Percentiles rank a stretch among this genome's conserved stretches.
These are phyloP conservation scores for Plasmodium vinckei DNA, from an alignment of 169 alveolate genomes.

Conservation along the genomic window DNA sequence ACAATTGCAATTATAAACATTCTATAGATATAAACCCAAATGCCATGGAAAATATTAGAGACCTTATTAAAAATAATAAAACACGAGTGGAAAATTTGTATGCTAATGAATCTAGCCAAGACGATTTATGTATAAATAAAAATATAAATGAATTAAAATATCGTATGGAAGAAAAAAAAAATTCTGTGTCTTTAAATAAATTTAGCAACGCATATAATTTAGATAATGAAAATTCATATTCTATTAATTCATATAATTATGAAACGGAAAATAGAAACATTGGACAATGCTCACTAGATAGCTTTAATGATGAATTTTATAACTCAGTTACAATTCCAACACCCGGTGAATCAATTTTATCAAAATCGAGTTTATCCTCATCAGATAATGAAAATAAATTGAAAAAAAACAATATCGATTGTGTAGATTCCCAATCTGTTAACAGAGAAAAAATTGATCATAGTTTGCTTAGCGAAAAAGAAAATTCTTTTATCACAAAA, in stretches of 20 bases:
- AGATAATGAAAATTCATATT: constrained; percentile 21
- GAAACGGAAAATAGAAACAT: constrained; percentile 24
- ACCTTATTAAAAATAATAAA: constrained; percentile 54
- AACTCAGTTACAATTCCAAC: constrained; percentile 58
- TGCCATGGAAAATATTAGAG: constrained; percentile 29
- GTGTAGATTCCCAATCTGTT: too few species aligned
- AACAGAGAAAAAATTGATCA: too few species aligned
- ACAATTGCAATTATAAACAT: background rate
- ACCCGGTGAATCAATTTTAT: constrained; percentile 60
- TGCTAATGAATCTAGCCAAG: constrained; percentile 44
- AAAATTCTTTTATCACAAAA: too few species aligned
- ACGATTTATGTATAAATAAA: constrained; percentile 1
- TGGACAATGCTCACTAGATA: constrained; percentile 37
- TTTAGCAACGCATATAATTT: constrained; percentile 11
- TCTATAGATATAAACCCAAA: constrained; percentile 1
- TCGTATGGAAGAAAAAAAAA: constrained; percentile 9
- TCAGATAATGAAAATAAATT: constrained; percentile 10
- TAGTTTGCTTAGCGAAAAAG: too few species aligned
- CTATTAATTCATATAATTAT: constrained; percentile 50
- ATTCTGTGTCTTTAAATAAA: constrained; percentile 2
- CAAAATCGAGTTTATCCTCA: constrained; percentile 34
- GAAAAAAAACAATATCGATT: background rate
- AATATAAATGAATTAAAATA: constrained; percentile 26
- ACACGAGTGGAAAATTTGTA: constrained; percentile 68
- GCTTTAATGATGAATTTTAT: constrained; percentile 72